phyloP scores from a whole-genome alignment of 345 rosid species.

The Salix dunnii region DNA sequence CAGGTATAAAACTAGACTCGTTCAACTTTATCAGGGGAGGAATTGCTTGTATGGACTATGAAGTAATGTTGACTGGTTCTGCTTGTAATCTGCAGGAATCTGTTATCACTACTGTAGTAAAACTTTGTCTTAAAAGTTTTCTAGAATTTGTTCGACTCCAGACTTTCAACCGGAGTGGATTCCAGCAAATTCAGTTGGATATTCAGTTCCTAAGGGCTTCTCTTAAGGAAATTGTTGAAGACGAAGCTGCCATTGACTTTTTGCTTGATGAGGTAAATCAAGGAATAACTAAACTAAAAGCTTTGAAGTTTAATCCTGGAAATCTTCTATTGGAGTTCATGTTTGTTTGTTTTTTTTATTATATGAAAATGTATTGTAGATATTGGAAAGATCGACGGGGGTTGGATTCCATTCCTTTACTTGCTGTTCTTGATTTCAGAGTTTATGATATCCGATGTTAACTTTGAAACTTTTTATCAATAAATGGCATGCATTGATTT shows the following conservation, averaged over 20 bases:
- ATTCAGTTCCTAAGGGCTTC: conserved; percentile 81
- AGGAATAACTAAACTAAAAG: neutral
- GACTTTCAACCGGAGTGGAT: conserved; percentile 91
- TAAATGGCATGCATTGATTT: neutral
- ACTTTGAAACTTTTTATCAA: neutral
- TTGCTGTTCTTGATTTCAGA: neutral
- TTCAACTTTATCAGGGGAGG: conserved; percentile 9
- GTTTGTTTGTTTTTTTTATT: neutral
- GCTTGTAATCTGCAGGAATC: conserved; percentile 68
- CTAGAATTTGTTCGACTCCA: conserved; percentile 92
- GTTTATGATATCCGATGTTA: neutral
- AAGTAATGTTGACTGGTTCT: conserved; percentile 14
- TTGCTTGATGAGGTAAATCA: conserved; percentile 84
- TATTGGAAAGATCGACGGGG: neutral
- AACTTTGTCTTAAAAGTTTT: conserved; percentile 84
- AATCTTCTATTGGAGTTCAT: neutral
- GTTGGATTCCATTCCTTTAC: neutral
- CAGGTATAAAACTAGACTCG: conserved; percentile 50
- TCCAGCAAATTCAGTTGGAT: conserved; percentile 97
- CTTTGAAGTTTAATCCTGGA: neutral
- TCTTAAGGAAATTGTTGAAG: conserved; percentile 64
- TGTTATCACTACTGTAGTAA: conserved; percentile 61
- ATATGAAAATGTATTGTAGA: neutral
- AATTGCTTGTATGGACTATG: conserved; percentile 1
- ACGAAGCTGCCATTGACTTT: conserved; percentile 86